These are phyloP conservation scores for Neonectria hederae DNA, from an alignment of 2,329 filamentous ascomycete genomes.

Conservation along the genomic window DNA sequence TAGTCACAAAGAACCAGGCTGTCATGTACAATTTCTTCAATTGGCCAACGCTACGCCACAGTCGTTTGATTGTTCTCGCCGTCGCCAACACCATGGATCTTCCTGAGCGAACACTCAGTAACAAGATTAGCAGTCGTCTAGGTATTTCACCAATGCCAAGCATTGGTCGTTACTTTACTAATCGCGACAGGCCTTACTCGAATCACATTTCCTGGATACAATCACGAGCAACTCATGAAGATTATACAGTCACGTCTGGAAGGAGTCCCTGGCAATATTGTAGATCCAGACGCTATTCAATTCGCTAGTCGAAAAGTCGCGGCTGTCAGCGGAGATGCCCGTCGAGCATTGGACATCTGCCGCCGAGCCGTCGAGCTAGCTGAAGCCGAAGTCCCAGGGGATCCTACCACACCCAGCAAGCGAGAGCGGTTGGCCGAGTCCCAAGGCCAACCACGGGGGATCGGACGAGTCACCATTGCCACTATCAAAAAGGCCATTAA, in stretches of 20 bases:
- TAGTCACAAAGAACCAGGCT: conserved; percentile 98
- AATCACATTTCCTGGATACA: conserved; percentile 97
- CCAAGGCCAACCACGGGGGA: conserved; percentile 40
- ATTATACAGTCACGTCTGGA: conserved; percentile 96
- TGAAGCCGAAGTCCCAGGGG: conserved; percentile 70
- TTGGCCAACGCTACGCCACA: conserved; percentile 93
- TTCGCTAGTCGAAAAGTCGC: conserved; percentile 97
- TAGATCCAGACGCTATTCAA: conserved; percentile 92
- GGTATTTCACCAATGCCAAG: conserved; percentile 51
- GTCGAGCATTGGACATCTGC: conserved; percentile 93
- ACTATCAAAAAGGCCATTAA: conserved; percentile 95
- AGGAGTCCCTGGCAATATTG: conserved; percentile 87
- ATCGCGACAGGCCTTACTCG: conserved; percentile 74
- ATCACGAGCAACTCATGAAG: conserved; percentile 94
- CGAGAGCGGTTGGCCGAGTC: conserved; percentile 42
- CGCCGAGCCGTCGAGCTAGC: conserved; percentile 94
- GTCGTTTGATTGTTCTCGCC: conserved; percentile 91
- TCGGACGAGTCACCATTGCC: conserved; percentile 81
- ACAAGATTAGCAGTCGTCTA: conserved; percentile 95
- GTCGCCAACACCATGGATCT: conserved; percentile 99
- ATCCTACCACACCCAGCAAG: conserved; percentile 72
- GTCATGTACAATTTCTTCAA: conserved; percentile 99
- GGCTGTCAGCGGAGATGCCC: conserved; percentile 92
- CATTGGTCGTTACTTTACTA: neutral
- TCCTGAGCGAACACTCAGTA: conserved; percentile 93